A percentile compares a stretch with the other conserved stretches of the same genome.
Evolutionary conservation across 495 filamentous ascomycete genomes (phyloP).

Genomic region (Pyrenula massariospora): DNA sequence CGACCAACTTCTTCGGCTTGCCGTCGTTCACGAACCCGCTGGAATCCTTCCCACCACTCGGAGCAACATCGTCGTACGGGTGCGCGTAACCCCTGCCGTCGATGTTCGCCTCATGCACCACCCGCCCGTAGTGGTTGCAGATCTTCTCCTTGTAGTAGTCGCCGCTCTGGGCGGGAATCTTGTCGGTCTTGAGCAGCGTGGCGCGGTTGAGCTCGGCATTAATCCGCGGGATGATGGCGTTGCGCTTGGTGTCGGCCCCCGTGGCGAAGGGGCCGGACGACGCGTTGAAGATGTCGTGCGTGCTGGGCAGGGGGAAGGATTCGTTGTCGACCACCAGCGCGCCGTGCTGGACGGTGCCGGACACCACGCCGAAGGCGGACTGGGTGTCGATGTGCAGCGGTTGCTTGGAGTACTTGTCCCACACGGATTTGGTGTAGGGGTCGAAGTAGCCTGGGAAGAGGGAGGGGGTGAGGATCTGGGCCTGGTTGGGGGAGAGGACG

Average conservation of each 20-base stretch:
- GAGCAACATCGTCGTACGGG: constrained; percentile 66
- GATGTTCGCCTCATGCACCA: constrained; percentile 51
- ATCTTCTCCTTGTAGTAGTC: constrained; percentile 42
- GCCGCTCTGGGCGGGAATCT: constrained; percentile 37
- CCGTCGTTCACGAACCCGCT: constrained; percentile 50
- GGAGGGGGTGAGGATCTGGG: constrained; percentile 37
- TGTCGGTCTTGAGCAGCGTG: constrained; percentile 37
- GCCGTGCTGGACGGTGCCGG: constrained; percentile 36
- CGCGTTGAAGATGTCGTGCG: constrained; percentile 59
- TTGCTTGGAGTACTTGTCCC: constrained; percentile 39
- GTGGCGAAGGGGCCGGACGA: constrained; percentile 56
- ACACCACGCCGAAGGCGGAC: constrained; percentile 33
- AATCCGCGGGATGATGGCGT: constrained; percentile 50
- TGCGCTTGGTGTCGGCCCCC: constrained; percentile 29
- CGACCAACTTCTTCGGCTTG: constrained; percentile 43
- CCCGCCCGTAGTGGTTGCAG: constrained; percentile 63
- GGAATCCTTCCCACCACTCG: constrained; percentile 43
- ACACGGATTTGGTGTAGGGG: constrained; percentile 51
- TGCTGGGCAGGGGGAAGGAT: constrained; percentile 45
- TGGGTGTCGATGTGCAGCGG: constrained; percentile 55
- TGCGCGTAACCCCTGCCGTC: constrained; percentile 63
- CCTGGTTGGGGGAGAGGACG: constrained; percentile 55
- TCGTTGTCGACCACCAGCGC: constrained; percentile 36
- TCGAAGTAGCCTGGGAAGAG: constrained; percentile 54
- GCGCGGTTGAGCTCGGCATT: constrained; percentile 59